Evolutionary conservation across 139 green algal species (phyloP), one percentile per base, ranked within the genome.

Genomic region (Nannochloris sp.): DNA sequence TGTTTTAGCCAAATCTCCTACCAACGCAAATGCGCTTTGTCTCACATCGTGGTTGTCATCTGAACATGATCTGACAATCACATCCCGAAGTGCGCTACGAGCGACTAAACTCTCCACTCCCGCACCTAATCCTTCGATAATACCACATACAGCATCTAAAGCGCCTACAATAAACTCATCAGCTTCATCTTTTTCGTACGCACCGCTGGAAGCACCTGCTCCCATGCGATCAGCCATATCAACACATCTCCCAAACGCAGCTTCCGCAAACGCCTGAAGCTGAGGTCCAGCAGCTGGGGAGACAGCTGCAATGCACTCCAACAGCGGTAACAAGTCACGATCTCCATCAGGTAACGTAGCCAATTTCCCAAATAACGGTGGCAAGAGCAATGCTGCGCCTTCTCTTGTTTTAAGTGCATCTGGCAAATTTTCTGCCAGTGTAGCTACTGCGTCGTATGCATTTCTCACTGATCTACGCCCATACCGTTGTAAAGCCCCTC

Each of bases 21-120:
- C 65, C 13, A 98, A 77, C 24, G 90, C 93, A 73, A 98, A 96
- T 3, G 85, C 85, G 54, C 79, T 90, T 67, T 98, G 93, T 45
- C 89, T 73, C 7, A 97, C 71, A 25, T 95, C 83, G 38, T 59
- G 47, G 3, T 55, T 38, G 12, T 45, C 23, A 47, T 67, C 34
- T 5, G 44, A 27, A 61, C 74, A 88, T 67, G 67, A 84, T 31
- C 78, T 60, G 47, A 89, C 42, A 2, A 96, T 60, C 8, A 93
- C 58, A 15, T 80, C 64, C 13, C 77, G 45, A 36, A 95, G 60
- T 2, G 68, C 56, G 19, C 74, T 82, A 19, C 70, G 51, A 0
- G 36, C 81, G 8, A 97, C 76, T 30, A 97, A 67, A 39, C 64
- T 56, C 51, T 91, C 89, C 1, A 90, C 44, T 24, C 25, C 54